These are phyloP conservation scores for Neurospora tetrasperma DNA, from an alignment of 495 filamentous ascomycete species.

Conservation along the genomic window DNA sequence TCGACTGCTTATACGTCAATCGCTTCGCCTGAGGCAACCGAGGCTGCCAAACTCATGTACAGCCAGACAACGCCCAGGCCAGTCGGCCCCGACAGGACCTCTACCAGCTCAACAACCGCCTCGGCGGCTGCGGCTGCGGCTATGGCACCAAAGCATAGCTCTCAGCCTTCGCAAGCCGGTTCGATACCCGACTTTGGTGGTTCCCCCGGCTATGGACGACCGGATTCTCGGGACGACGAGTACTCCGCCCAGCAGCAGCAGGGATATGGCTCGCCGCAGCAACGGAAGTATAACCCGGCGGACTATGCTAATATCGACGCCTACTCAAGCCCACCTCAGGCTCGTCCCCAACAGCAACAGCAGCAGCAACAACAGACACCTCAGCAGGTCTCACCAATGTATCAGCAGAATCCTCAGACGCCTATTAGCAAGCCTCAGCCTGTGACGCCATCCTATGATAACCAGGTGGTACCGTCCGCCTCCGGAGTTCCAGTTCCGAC, in stretches of 20 bases:
- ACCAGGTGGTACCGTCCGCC: constrained; percentile 15
- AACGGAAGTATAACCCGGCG: constrained; percentile 61
- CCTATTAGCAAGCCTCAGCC: constrained; percentile 30
- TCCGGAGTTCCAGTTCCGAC: constrained; percentile 28
- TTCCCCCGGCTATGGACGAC: constrained; percentile 28
- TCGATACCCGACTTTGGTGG: constrained; percentile 30
- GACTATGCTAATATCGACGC: constrained; percentile 56
- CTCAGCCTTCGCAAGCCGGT: constrained; percentile 16
- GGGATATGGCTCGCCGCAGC: constrained; percentile 39
- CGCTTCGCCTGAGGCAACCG: constrained; percentile 37
- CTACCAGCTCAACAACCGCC: constrained; percentile 29
- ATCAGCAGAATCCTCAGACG: constrained; percentile 15
- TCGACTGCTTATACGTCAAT: constrained; percentile 25
- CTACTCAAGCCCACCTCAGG: constrained; percentile 33
- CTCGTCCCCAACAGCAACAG: constrained; percentile 21
- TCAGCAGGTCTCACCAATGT: constrained; percentile 7
- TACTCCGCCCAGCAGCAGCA: constrained; percentile 41
- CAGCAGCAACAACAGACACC: constrained; percentile 36
- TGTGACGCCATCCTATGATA: constrained; percentile 22
- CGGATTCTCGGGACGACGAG: constrained; percentile 27
- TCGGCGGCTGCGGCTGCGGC: constrained; percentile 39
- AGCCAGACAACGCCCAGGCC: constrained; percentile 38
- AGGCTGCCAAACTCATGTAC: constrained; percentile 43
- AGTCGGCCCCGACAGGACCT: constrained; percentile 30
- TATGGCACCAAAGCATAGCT: constrained; percentile 26